These are phyloP conservation scores for Yamadazyma buinensis DNA, from an alignment of 1,139 yeast genomes.

Conservation along the genomic window DNA sequence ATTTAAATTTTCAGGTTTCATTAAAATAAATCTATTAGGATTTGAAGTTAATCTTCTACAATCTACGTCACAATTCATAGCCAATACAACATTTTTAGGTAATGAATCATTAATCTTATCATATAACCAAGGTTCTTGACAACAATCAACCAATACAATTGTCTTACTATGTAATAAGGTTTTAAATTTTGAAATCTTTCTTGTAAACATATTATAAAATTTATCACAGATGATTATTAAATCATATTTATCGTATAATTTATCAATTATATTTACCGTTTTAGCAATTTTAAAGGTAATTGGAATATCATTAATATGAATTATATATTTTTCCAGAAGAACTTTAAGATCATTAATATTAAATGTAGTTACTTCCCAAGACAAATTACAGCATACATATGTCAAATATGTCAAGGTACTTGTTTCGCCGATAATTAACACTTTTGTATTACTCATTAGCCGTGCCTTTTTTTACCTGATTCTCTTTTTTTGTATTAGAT, in stretches of 20 bases:
- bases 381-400: conserved; percentile 8
- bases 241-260: conserved; percentile 7
- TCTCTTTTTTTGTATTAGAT: too few species aligned
- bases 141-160: conserved; percentile 15
- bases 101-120: conserved; percentile 8
- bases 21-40: conserved; percentile 6
- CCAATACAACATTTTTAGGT: conserved; percentile 11
- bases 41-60: conserved; percentile 13
- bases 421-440: conserved; percentile 14
- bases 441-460: conserved; percentile 5
- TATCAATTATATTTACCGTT: conserved; percentile 5
- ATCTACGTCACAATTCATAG: conserved; percentile 15
- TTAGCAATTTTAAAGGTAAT: conserved; percentile 1
- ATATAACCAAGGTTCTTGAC: conserved; percentile 15
- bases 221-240: conserved; percentile 10
- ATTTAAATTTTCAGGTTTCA: conserved; percentile 1
- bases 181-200: conserved; percentile 5
- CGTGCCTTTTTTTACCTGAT: too few species aligned
- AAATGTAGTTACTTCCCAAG: conserved; percentile 8
- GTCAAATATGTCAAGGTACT: conserved; percentile 11
- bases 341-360: conserved; percentile 5
- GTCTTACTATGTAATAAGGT: conserved; percentile 7
- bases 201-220: conserved; percentile 5
- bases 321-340: conserved; percentile 3
- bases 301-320: conserved; percentile 3